Conservation (phyloP, 2,329 filamentous ascomycete genomes). For the Hysterium pulicare region DNA sequence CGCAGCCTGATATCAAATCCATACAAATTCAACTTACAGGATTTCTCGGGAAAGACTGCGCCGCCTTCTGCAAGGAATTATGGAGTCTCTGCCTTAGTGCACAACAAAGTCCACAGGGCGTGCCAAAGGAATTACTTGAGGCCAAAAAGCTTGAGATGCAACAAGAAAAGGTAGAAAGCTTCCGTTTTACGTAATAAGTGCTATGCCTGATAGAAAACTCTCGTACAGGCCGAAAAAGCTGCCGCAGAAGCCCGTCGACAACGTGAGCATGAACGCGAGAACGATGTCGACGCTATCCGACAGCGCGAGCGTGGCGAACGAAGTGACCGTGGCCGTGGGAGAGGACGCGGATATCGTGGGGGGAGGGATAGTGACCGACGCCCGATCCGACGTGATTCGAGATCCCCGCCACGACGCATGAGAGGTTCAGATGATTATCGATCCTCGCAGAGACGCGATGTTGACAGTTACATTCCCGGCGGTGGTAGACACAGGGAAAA, state of each 20-base stretch:
- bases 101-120: conserved; percentile 81
- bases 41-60: conserved; percentile 89
- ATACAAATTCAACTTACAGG: conserved; percentile 93
- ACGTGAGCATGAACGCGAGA: conserved; percentile 60
- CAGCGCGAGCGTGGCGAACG: conserved; percentile 60
- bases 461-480: conserved; percentile 57
- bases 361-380: conserved; percentile 49
- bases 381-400: conserved; percentile 45
- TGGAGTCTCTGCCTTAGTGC: conserved; percentile 92
- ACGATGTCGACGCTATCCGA: conserved; percentile 65
- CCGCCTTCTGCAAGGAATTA: conserved; percentile 85
- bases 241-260: conserved; percentile 71
- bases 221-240: conserved; percentile 71
- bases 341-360: conserved; percentile 11
- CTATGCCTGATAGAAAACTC: conserved; percentile 15
- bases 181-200: neutral
- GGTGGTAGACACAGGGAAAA: conserved; percentile 37
- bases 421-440: conserved; percentile 45
- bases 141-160: conserved; percentile 94
- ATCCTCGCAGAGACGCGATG: conserved; percentile 48
- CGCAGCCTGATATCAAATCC: conserved; percentile 88
- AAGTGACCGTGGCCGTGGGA: conserved; percentile 25
- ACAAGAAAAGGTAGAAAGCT: conserved; percentile 74
- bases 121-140: conserved; percentile 90
- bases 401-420: conserved; percentile 51